Conservation (phyloP, 2,329 filamentous ascomycete species). For the Epicoccum nigrum region DNA sequence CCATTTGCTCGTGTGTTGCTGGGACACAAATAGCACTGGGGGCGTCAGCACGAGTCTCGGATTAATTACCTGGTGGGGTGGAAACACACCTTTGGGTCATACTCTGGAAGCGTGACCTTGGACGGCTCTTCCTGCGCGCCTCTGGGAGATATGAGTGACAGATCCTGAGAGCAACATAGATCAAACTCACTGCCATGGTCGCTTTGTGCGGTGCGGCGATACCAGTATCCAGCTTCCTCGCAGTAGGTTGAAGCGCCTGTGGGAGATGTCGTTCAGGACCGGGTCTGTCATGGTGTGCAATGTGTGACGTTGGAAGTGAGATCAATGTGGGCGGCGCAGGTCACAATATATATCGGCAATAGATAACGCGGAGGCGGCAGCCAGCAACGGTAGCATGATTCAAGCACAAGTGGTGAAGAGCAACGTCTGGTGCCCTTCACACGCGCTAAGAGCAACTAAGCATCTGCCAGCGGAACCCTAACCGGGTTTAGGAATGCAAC, state of each 20-base stretch:
- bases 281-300: conserved; percentile 52
- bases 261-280: conserved; percentile 86
- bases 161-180: background rate
- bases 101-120: conserved; percentile 67
- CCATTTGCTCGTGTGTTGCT: conserved; percentile 88
- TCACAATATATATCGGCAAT: conserved; percentile 11
- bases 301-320: background rate
- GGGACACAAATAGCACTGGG: conserved; percentile 90
- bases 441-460: conserved; percentile 22
- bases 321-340: conserved; percentile 7
- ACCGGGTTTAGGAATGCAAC: conserved; percentile 23
- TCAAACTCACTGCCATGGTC: conserved; percentile 90
- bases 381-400: conserved; percentile 25
- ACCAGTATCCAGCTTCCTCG: conserved; percentile 91
- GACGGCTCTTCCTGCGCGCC: conserved; percentile 56
- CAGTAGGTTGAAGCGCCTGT: conserved; percentile 90
- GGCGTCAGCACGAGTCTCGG: conserved; percentile 26
- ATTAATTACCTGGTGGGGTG: conserved; percentile 4
- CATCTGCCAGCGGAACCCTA: conserved; percentile 34
- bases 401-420: conserved; percentile 36
- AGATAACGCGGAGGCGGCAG: conserved; percentile 18
- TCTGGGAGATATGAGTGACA: conserved; percentile 34
- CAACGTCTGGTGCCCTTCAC: conserved; percentile 29
- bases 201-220: conserved; percentile 93
- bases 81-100: conserved; percentile 67